Percentiles rank a stretch among this genome's conserved stretches.
Evolutionary conservation across 352 stramenopile species (phyloP).

Genomic region (Globisporangium canariense): DNA sequence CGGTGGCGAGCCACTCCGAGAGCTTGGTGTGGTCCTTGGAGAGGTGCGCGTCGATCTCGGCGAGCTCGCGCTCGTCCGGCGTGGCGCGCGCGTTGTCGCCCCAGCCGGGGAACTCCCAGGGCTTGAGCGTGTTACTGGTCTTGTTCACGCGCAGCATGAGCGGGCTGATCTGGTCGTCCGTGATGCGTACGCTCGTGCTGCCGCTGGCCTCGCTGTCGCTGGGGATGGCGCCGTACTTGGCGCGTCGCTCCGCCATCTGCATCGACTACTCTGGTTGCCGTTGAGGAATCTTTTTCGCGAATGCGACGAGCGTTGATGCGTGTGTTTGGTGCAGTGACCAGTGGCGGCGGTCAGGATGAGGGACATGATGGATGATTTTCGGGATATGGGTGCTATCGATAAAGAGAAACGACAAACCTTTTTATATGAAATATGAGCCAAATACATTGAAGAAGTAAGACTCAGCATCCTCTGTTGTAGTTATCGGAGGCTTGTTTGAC

Average conservation of each 20-base stretch:
- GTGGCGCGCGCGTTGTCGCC: constrained; percentile 58
- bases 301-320: neutral
- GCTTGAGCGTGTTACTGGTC: constrained; percentile 60
- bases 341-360: neutral
- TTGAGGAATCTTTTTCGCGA: constrained; percentile 14
- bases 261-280: constrained; percentile 17
- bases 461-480: neutral
- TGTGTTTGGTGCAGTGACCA: constrained; percentile 1
- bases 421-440: neutral
- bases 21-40: constrained; percentile 82
- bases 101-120: constrained; percentile 87
- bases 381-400: neutral
- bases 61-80: constrained; percentile 60
- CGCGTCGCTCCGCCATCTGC: constrained; percentile 37
- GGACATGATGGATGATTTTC: neutral
- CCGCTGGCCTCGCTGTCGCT: constrained; percentile 27
- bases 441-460: neutral
- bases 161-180: constrained; percentile 53
- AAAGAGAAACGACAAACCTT: neutral
- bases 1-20: constrained; percentile 91
- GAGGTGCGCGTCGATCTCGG: constrained; percentile 72
- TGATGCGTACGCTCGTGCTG: constrained; percentile 26
- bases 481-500: neutral
- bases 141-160: constrained; percentile 78
- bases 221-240: constrained; percentile 61